These are phyloP conservation scores for Suhomyces prunicola DNA, from an alignment of 805 yeast species.

Conservation along the genomic window DNA sequence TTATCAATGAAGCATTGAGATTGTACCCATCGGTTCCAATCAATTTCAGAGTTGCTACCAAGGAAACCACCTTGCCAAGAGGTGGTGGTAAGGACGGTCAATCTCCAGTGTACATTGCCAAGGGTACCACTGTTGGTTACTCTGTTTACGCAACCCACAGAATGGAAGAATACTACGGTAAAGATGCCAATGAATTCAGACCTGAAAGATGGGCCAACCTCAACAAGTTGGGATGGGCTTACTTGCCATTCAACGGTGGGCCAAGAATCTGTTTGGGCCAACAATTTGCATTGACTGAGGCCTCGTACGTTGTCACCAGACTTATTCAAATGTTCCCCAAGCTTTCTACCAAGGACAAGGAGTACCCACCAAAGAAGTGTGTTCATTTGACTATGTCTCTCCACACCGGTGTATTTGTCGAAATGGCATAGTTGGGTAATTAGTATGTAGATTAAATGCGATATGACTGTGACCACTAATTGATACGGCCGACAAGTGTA, in stretches of 20 bases:
- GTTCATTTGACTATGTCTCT: constrained; percentile 26
- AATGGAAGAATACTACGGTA: constrained; percentile 20
- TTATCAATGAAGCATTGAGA: constrained; percentile 24
- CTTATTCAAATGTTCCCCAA: constrained; percentile 22
- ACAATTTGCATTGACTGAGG: constrained; percentile 28
- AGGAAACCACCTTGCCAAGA: constrained; percentile 22
- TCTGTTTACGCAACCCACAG: constrained; percentile 43
- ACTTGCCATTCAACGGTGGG: constrained; percentile 28
- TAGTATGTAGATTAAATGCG: background rate
- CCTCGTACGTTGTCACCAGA: constrained; percentile 22
- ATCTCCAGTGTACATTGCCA: constrained; percentile 16
- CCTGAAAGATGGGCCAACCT: constrained; percentile 24
- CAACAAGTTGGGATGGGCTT: constrained; percentile 25
- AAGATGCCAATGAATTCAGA: constrained; percentile 19
- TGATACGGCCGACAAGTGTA: too few species aligned
- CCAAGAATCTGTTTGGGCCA: constrained; percentile 30
- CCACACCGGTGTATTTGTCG: constrained; percentile 18
- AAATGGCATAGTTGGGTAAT: constrained; percentile 3
- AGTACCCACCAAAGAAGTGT: constrained; percentile 30
- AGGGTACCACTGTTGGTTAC: constrained; percentile 23
- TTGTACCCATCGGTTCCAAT: constrained; percentile 27
- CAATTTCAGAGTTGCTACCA: constrained; percentile 23
- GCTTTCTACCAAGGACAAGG: constrained; percentile 13
- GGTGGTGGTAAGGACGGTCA: constrained; percentile 24
- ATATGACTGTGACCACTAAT: background rate